Conservation (phyloP, 2,329 filamentous ascomycete genomes). For the Phaeosphaeriaceae sp. region DNA sequence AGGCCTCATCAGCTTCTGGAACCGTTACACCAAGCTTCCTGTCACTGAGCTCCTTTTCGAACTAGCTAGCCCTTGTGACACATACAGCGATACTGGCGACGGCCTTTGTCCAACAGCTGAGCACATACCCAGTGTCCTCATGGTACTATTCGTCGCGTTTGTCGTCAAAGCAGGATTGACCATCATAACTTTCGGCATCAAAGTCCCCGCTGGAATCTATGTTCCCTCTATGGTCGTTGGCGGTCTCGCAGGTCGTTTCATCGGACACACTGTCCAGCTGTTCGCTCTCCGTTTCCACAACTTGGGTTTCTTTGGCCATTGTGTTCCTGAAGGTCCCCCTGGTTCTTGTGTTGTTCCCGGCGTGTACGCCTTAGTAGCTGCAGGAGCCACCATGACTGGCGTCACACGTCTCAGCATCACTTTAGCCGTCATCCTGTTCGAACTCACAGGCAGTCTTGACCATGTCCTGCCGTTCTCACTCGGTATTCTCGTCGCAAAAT, state of each 20-base stretch:
- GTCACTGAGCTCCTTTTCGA: slow-evolving; percentile 92
- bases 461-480: slow-evolving; percentile 95
- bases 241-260: slow-evolving; percentile 84
- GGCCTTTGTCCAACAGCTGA: slow-evolving; percentile 78
- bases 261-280: slow-evolving; percentile 86
- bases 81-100: slow-evolving; percentile 69
- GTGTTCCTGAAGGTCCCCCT: slow-evolving; percentile 69
- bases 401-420: slow-evolving; percentile 94
- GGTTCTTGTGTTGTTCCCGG: slow-evolving; percentile 92
- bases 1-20: slow-evolving; percentile 90
- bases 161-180: slow-evolving; percentile 90
- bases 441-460: slow-evolving; percentile 91
- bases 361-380: slow-evolving; percentile 94
- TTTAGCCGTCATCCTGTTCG: slow-evolving; percentile 92
- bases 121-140: slow-evolving; percentile 79
- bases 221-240: slow-evolving; percentile 99
- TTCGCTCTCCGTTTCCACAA: slow-evolving; percentile 75
- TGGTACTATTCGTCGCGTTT: slow-evolving; percentile 76
- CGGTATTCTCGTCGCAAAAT: slow-evolving; percentile 92
- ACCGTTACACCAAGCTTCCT: slow-evolving; percentile 83
- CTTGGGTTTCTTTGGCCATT: slow-evolving; percentile 75
- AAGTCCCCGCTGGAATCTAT: slow-evolving; percentile 95
- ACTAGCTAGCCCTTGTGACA: slow-evolving; percentile 84
- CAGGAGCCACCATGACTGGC: slow-evolving; percentile 96
- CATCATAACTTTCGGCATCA: slow-evolving; percentile 91